These are phyloP conservation scores for Hypoxylon sp. DNA, from an alignment of 2,329 filamentous ascomycete genomes.

Conservation along the genomic window DNA sequence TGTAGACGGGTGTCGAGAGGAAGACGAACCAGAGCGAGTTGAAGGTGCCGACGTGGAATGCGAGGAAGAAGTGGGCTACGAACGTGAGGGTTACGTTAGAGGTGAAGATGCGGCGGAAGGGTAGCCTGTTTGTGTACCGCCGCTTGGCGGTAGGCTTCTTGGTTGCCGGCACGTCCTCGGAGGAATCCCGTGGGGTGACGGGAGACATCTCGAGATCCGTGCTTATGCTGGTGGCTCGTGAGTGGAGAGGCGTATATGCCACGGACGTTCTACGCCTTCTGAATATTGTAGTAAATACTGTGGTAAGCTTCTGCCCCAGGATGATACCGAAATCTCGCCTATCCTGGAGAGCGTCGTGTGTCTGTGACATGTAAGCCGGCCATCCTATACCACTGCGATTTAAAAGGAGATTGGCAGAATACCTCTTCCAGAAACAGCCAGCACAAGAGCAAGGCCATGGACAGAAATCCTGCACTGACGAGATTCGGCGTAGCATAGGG, in stretches of 20 bases:
- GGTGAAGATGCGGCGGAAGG: constrained; percentile 68
- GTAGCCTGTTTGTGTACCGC: constrained; percentile 61
- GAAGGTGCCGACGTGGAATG: constrained; percentile 81
- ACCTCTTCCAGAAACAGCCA: constrained; percentile 67
- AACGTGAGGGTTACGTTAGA: constrained; percentile 67
- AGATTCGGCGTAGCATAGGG: constrained; percentile 69
- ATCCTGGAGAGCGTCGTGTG: constrained; percentile 60
- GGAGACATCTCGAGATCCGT: constrained; percentile 51
- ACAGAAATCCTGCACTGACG: constrained; percentile 63
- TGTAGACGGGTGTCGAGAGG: constrained; percentile 76
- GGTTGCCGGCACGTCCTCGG: constrained; percentile 27
- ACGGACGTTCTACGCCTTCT: constrained; percentile 42
- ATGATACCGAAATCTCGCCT: constrained; percentile 59
- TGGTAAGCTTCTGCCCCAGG: constrained; percentile 54
- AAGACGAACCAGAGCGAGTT: constrained; percentile 83
- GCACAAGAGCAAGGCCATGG: constrained; percentile 58
- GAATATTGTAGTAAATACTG: constrained; percentile 48
- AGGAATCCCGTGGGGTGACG: constrained; percentile 37
- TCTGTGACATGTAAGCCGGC: constrained; percentile 51
- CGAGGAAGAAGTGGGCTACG: constrained; percentile 75
- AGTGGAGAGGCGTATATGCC: constrained; percentile 54
- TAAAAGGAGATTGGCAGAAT: constrained; percentile 18
- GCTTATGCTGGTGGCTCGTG: constrained; percentile 47
- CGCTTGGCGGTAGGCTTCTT: constrained; percentile 39
- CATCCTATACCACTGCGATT: neutral